phyloP scores from a whole-genome alignment of 2,329 filamentous ascomycete species.

The Penicillium hordei region DNA sequence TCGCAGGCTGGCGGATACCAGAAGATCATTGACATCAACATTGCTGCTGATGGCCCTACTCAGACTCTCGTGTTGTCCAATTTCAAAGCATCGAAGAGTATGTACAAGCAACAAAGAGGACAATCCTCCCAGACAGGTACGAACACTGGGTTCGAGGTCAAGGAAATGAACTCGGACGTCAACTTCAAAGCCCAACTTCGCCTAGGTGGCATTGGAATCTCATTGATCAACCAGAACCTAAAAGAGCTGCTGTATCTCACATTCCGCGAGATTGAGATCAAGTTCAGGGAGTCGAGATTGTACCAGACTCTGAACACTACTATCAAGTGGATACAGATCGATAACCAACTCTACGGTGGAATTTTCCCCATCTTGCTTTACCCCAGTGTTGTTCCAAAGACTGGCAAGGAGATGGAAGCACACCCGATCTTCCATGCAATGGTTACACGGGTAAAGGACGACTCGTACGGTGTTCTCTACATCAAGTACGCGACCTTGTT shows the following conservation, averaged over 20 bases:
- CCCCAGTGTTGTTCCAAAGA: slow-evolving; percentile 95
- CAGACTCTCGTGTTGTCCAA: slow-evolving; percentile 93
- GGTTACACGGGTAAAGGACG: slow-evolving; percentile 93
- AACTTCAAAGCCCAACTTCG: slow-evolving; percentile 87
- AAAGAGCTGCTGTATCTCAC: slow-evolving; percentile 93
- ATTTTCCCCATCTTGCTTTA: slow-evolving; percentile 98
- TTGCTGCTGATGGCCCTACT: slow-evolving; percentile 90
- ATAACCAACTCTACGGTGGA: slow-evolving; percentile 96
- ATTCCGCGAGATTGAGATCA: slow-evolving; percentile 83
- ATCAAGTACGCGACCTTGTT: slow-evolving; percentile 96
- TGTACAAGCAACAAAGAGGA: slow-evolving; percentile 69
- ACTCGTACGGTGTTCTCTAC: slow-evolving; percentile 95
- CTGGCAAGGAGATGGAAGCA: slow-evolving; percentile 90
- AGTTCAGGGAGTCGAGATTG: slow-evolving; percentile 87
- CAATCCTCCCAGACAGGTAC: slow-evolving; percentile 59
- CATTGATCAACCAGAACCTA: slow-evolving; percentile 86
- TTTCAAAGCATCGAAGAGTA: slow-evolving; percentile 86
- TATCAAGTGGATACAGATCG: slow-evolving; percentile 98
- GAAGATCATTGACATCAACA: slow-evolving; percentile 95
- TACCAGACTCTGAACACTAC: slow-evolving; percentile 89
- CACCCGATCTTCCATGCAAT: slow-evolving; percentile 92
- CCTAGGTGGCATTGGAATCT: slow-evolving; percentile 87
- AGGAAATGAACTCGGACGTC: slow-evolving; percentile 81
- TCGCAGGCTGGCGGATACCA: slow-evolving; percentile 61
- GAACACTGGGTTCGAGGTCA: slow-evolving; percentile 83